phyloP scores from a whole-genome alignment of 2,329 filamentous ascomycete genomes.

The Thelonectria olida region DNA sequence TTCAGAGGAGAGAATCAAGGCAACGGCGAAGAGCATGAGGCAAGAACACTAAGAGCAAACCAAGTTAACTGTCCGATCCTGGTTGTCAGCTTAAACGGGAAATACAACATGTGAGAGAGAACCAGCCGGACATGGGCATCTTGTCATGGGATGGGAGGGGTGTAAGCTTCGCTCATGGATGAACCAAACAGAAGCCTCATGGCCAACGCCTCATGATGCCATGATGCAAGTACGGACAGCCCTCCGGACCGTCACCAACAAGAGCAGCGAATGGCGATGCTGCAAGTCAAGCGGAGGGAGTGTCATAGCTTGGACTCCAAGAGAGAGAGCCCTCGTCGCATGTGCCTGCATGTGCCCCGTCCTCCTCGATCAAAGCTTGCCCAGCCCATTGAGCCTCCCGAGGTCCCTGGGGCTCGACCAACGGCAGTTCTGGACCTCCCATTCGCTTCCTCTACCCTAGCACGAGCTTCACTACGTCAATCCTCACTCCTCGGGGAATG shows the following conservation, averaged over 20 bases:
- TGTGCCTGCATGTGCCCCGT: conserved; percentile 23
- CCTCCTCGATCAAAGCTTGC: background rate
- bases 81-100: background rate
- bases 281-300: background rate
- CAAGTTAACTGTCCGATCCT: background rate
- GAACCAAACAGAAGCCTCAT: conserved; percentile 2
- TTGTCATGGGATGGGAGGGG: background rate
- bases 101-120: background rate
- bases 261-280: background rate
- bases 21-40: background rate
- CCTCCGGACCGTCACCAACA: background rate
- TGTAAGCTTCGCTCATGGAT: background rate
- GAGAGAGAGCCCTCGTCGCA: background rate
- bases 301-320: background rate
- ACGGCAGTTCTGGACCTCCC: background rate
- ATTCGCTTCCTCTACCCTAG: too few relatives aligned
- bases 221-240: conserved; percentile 4
- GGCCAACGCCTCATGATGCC: conserved; percentile 23
- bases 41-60: background rate
- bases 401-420: background rate
- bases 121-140: background rate
- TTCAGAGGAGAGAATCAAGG: background rate
- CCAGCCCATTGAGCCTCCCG: conserved; percentile 1
- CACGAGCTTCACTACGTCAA: background rate
- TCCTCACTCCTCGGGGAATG: conserved; percentile 5